These are phyloP conservation scores for Garcia nutans DNA, from an alignment of 345 rosid genomes.

Conservation along the genomic window DNA sequence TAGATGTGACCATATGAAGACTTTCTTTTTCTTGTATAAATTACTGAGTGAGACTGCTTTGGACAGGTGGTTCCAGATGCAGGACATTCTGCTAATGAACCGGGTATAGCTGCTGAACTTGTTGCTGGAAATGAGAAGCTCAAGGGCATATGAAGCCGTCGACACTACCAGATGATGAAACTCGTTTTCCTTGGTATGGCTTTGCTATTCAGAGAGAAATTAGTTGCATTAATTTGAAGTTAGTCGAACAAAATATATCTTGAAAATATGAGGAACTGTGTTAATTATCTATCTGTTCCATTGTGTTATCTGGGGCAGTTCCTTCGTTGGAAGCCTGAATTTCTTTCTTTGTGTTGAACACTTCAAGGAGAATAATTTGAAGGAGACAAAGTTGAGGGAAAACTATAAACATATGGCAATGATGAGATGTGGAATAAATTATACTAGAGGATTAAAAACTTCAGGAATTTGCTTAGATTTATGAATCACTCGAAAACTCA, in stretches of 20 bases:
- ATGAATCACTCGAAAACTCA: too few relatives aligned
- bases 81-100: slow-evolving; percentile 95
- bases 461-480: too few relatives aligned
- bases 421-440: too few relatives aligned
- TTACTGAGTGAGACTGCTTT: neutral
- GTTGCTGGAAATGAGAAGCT: slow-evolving; percentile 82
- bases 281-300: neutral
- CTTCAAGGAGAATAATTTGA: neutral
- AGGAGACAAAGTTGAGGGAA: too few relatives aligned
- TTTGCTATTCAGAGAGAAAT: slow-evolving; percentile 6
- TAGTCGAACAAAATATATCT: neutral
- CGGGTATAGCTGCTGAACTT: slow-evolving; percentile 81
- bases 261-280: neutral
- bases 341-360: neutral
- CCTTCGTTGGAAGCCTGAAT: neutral
- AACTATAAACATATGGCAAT: too few relatives aligned
- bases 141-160: slow-evolving; percentile 26
- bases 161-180: neutral
- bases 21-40: neutral
- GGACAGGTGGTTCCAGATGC: slow-evolving; percentile 77
- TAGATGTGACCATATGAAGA: too few relatives aligned
- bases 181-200: neutral
- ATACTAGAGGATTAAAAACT: too few relatives aligned
- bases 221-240: slow-evolving; percentile 7
- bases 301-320: neutral